Conservation (phyloP, 768 basidiomycete genomes). For the Daedaleopsis nitida region DNA sequence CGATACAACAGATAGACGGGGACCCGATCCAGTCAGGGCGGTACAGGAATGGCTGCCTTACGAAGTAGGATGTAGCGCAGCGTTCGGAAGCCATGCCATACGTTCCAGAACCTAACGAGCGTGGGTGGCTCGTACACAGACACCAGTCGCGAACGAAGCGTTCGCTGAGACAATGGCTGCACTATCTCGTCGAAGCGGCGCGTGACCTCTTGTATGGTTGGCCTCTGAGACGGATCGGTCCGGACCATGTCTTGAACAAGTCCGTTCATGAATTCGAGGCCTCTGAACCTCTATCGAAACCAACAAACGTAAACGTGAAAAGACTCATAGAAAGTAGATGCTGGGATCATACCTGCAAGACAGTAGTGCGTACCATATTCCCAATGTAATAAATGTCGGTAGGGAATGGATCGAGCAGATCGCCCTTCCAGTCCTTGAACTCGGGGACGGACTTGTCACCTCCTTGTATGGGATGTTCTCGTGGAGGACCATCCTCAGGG, state of each 20-base stretch:
- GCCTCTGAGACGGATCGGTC: not conserved
- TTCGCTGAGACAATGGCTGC: not conserved
- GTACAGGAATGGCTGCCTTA: not conserved
- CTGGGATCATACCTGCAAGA: slow-evolving; percentile 15
- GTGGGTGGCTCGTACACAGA: not conserved
- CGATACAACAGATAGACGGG: no score
- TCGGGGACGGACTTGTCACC: slow-evolving; percentile 26
- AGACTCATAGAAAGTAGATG: not conserved
- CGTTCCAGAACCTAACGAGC: not conserved
- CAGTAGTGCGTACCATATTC: slow-evolving; percentile 16
- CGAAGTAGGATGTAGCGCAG: not conserved
- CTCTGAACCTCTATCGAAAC: not conserved
- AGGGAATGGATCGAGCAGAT: slow-evolving; percentile 19
- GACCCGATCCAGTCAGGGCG: no score
- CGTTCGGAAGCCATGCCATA: not conserved
- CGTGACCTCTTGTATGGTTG: not conserved
- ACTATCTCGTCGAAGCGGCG: not conserved
- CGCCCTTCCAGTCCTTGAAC: slow-evolving; percentile 8
- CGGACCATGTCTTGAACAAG: not conserved
- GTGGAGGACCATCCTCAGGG: slow-evolving; percentile 12
- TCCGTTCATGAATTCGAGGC: not conserved
- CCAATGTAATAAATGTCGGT: slow-evolving; percentile 28
- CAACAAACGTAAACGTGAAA: not conserved
- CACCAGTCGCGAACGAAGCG: not conserved
- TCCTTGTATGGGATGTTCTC: slow-evolving; percentile 10